phyloP scores from a whole-genome alignment of 768 basidiomycete genomes.

The Pleurotus platypus region DNA sequence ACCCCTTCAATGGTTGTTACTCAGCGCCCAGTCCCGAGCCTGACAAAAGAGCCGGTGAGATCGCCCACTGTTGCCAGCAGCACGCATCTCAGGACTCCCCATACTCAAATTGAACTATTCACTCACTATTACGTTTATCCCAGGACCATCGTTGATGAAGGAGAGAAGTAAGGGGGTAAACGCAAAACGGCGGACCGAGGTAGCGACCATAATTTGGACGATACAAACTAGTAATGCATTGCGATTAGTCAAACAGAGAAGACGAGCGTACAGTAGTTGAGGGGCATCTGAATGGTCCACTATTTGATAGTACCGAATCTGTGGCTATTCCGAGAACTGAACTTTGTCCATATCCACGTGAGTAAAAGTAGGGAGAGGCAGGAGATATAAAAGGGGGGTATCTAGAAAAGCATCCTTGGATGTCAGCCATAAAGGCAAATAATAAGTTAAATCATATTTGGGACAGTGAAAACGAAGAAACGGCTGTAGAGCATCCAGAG shows the following conservation, averaged over 20 bases:
- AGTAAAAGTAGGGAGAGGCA: not conserved
- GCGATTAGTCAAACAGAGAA: not conserved
- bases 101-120: no score
- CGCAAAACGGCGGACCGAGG: no score
- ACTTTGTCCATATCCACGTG: not conserved
- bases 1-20: no score
- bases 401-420: not conserved
- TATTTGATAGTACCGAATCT: not conserved
- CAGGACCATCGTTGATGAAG: no score
- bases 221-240: not conserved
- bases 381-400: not conserved
- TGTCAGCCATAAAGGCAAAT: not conserved
- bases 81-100: no score
- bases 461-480: not conserved
- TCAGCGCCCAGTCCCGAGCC: no score
- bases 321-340: not conserved
- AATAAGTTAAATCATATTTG: not conserved
- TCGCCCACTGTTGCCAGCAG: no score
- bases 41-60: no score
- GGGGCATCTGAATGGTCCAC: not conserved
- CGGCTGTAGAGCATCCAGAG: not conserved
- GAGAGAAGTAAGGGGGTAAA: no score
- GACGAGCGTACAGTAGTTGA: not conserved
- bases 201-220: not conserved
- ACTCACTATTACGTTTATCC: no score